These are phyloP conservation scores for Trichoderma afroharzianum DNA, from an alignment of 2,329 filamentous ascomycete species.

Conservation along the genomic window DNA sequence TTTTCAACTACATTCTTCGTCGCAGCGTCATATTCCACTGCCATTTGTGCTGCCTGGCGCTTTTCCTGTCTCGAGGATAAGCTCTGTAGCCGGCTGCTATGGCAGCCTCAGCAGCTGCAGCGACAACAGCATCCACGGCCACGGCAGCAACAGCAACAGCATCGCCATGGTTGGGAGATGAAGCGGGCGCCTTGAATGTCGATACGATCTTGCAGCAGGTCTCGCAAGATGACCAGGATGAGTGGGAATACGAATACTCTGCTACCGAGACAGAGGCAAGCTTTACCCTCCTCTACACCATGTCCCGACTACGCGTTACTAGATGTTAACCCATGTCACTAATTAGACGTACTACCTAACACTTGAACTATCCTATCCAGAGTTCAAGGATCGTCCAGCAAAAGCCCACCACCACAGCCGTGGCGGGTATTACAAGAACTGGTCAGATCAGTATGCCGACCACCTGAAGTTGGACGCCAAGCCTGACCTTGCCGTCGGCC, in stretches of 20 bases:
- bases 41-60: background rate
- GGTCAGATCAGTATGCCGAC: conserved; percentile 33
- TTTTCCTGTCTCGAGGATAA: background rate
- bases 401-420: conserved; percentile 37
- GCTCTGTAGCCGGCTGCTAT: background rate
- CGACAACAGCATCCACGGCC: background rate
- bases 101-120: background rate
- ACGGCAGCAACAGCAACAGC: background rate
- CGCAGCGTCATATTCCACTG: background rate
- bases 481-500: conserved; percentile 4
- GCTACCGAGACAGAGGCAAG: conserved; percentile 57
- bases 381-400: conserved; percentile 48
- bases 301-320: background rate
- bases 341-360: conserved; percentile 60
- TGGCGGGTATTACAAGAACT: conserved; percentile 47
- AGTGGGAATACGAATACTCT: conserved; percentile 68
- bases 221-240: conserved; percentile 46
- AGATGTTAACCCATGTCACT: background rate
- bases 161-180: conserved; percentile 20
- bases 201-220: conserved; percentile 28
- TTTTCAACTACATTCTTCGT: background rate
- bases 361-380: conserved; percentile 58
- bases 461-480: conserved; percentile 17
- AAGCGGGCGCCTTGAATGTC: conserved; percentile 28
- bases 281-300: too few relatives aligned